phyloP scores from a whole-genome alignment of 129 eudicot species.

The Chrysanthemum makinoi region DNA sequence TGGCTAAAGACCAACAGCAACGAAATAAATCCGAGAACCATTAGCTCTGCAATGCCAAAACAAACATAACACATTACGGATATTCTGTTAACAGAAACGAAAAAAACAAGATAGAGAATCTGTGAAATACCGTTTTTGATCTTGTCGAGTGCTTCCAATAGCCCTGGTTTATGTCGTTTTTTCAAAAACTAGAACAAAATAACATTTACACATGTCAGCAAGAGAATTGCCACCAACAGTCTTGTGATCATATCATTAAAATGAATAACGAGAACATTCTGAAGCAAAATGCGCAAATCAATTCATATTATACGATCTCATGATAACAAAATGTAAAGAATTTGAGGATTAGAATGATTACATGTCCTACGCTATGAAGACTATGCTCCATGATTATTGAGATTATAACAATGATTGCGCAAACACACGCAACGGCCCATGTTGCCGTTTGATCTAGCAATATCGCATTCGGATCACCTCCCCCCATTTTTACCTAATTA shows the following conservation, averaged over 20 bases:
- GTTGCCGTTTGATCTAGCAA: conserved; percentile 79
- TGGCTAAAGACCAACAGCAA: conserved; percentile 77
- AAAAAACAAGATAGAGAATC: background rate
- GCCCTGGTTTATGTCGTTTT: conserved; percentile 55
- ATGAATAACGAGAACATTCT: no score
- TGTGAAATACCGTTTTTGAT: conserved; percentile 62
- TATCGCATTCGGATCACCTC: conserved; percentile 24
- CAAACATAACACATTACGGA: background rate
- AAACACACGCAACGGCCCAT: conserved; percentile 76
- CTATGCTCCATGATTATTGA: conserved; percentile 63
- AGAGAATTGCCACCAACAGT: background rate
- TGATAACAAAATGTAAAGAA: background rate
- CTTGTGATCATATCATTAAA: background rate
- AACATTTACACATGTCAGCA: background rate
- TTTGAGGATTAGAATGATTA: conserved; percentile 6
- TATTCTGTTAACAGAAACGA: background rate
- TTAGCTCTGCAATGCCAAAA: conserved; percentile 66
- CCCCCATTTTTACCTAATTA: conserved; percentile 33
- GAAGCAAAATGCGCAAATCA: no score
- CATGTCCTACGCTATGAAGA: conserved; percentile 61
- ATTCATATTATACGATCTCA: background rate
- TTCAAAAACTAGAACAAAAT: conserved; percentile 36
- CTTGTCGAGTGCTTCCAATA: conserved; percentile 82
- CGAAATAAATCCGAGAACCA: conserved; percentile 94
- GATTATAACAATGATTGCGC: conserved; percentile 61